Conservation (phyloP, 2,329 filamentous ascomycete species). For the Verticillium albo-atrum region DNA sequence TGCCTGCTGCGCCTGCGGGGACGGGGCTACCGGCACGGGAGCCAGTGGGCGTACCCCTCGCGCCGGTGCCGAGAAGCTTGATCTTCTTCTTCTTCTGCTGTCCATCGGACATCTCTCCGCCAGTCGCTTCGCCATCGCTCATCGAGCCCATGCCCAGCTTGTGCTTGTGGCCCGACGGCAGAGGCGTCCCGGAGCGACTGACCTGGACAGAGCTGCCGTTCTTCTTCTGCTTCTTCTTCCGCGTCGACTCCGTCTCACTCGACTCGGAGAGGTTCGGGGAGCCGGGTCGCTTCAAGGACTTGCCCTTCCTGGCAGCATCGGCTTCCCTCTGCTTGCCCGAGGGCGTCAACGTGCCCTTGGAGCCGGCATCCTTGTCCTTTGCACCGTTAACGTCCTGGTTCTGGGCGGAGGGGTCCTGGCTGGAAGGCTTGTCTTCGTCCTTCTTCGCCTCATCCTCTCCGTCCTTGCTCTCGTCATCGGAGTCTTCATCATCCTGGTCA, state of each 20-base stretch:
- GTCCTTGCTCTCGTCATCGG: slow-evolving; percentile 29
- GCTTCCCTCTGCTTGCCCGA: slow-evolving; percentile 41
- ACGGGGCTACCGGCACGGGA: slow-evolving; percentile 61
- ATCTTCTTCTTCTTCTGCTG: slow-evolving; percentile 48
- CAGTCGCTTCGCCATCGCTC: slow-evolving; percentile 70
- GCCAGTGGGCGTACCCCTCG: slow-evolving; percentile 48
- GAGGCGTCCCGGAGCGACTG: slow-evolving; percentile 53
- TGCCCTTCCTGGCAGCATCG: slow-evolving; percentile 49
- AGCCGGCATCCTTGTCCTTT: slow-evolving; percentile 46
- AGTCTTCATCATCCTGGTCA: slow-evolving; percentile 45
- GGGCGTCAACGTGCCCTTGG: slow-evolving; percentile 63
- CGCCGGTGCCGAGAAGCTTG: slow-evolving; percentile 47
- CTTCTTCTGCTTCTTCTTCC: slow-evolving; percentile 71
- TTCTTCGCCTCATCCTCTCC: slow-evolving; percentile 51
- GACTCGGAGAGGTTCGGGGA: slow-evolving; percentile 87
- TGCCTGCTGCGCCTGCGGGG: slow-evolving; percentile 20
- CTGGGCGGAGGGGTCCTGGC: slow-evolving; percentile 40
- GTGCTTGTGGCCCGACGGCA: slow-evolving; percentile 38
- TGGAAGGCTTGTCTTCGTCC: slow-evolving; percentile 35
- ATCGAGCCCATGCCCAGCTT: slow-evolving; percentile 52
- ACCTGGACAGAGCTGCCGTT: slow-evolving; percentile 38
- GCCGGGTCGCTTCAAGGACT: slow-evolving; percentile 74
- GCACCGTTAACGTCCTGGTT: slow-evolving; percentile 53
- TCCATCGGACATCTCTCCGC: slow-evolving; percentile 61
- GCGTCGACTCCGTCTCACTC: slow-evolving; percentile 84